A percentile compares a stretch with the other conserved stretches of the same genome.
These are phyloP conservation scores for Emmonsiellopsis sp. DNA, from an alignment of 2,329 filamentous ascomycete species.

Conservation along the genomic window DNA sequence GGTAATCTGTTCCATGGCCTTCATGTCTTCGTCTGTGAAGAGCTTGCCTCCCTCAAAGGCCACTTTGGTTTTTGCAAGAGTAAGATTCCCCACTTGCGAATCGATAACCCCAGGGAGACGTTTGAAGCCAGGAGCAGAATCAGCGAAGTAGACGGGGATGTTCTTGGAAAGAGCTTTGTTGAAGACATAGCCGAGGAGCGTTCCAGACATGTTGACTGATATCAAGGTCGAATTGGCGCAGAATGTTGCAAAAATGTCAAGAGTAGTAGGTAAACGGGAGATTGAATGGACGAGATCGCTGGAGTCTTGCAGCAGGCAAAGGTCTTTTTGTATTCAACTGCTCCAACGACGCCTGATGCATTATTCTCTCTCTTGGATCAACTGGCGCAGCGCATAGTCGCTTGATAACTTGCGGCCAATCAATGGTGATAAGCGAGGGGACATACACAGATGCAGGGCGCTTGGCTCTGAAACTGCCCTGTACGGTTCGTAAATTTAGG, in stretches of 20 bases:
- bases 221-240: constrained; percentile 1
- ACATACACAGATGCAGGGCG: too few species aligned
- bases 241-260: not conserved
- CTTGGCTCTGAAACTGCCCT: too few species aligned
- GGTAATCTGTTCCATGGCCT: constrained; percentile 2
- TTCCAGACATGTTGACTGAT: constrained; percentile 1
- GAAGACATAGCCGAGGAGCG: constrained; percentile 1
- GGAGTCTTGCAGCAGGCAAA: not conserved
- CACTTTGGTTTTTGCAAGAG: constrained; percentile 3
- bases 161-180: constrained; percentile 1
- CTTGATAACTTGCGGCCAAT: too few species aligned
- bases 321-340: constrained; percentile 1
- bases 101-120: constrained; percentile 1
- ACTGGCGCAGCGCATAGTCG: not conserved
- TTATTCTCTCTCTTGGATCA: not conserved
- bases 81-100: not conserved
- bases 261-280: not conserved
- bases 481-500: too few species aligned
- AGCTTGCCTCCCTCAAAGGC: constrained; percentile 1
- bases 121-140: not conserved
- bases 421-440: too few species aligned
- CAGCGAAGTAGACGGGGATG: not conserved
- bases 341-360: not conserved
- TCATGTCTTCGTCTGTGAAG: too few species aligned
- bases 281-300: not conserved